Conservation (phyloP, 306 rosid species). For the Myrica gale region DNA sequence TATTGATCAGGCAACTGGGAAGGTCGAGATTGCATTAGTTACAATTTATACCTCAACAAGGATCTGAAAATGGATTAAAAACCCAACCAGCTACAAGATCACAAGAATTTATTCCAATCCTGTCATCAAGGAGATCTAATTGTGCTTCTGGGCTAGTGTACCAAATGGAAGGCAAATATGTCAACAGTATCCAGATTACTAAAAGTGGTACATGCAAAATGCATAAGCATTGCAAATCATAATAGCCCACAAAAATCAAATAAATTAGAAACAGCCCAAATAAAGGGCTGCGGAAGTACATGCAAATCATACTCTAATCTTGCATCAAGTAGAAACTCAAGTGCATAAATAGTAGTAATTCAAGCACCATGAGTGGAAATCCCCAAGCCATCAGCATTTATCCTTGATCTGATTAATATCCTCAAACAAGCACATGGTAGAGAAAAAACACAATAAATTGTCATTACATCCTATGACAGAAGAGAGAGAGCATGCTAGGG, state of each 20-base stretch:
- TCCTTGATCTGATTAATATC: slow-evolving; percentile 14
- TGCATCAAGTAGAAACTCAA: neutral
- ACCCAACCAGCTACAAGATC: neutral
- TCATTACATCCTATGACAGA: slow-evolving; percentile 50
- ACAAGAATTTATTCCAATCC: neutral
- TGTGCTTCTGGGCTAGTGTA: neutral
- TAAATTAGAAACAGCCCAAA: neutral
- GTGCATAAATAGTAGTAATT: neutral
- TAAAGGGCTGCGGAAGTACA: neutral
- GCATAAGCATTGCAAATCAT: neutral
- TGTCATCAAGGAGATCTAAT: neutral
- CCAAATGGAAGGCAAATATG: neutral
- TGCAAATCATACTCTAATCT: slow-evolving; percentile 2
- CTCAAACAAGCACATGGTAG: neutral
- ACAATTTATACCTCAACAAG: neutral
- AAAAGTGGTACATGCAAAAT: neutral
- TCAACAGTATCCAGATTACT: neutral
- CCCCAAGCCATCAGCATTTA: neutral
- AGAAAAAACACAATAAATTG: neutral
- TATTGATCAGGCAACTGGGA: neutral
- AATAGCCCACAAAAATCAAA: neutral
- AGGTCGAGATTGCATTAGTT: neutral
- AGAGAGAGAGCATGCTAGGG: slow-evolving; percentile 63
- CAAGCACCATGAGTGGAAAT: slow-evolving; percentile 5
- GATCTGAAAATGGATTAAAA: neutral